Evolutionary conservation across 2,329 filamentous ascomycete genomes (phyloP).

Genomic region (Colletotrichum chlorophyti): DNA sequence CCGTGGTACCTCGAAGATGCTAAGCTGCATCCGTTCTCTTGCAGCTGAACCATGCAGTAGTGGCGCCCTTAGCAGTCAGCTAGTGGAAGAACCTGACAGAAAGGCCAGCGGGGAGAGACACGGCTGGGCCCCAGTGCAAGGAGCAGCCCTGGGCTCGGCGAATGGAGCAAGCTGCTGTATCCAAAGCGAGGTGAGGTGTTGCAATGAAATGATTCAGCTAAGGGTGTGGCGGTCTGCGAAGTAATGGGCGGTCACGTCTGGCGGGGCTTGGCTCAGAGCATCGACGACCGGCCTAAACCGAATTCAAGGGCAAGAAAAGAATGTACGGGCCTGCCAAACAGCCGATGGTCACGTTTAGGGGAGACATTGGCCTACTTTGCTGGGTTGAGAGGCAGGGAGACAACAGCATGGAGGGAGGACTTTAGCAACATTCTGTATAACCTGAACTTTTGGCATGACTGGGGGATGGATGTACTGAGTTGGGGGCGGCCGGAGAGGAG

Average conservation of each 20-base stretch:
- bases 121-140: constrained; percentile 10
- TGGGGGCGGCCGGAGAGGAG: too few species aligned
- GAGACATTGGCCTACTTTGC: not conserved
- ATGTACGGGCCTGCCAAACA: not conserved
- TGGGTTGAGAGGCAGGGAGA: not conserved
- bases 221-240: constrained; percentile 24
- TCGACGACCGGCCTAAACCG: constrained; percentile 2
- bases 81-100: constrained; percentile 21
- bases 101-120: constrained; percentile 19
- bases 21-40: constrained; percentile 25
- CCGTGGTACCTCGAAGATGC: constrained; percentile 7
- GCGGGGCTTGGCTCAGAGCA: constrained; percentile 5
- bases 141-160: constrained; percentile 5
- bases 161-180: constrained; percentile 5
- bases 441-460: too few species aligned
- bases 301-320: not conserved
- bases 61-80: constrained; percentile 17
- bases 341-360: constrained; percentile 5
- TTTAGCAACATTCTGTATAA: too few species aligned
- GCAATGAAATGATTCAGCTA: constrained; percentile 23
- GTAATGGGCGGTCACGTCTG: constrained; percentile 6
- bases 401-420: not conserved
- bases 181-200: not conserved
- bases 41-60: constrained; percentile 26
- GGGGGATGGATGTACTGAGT: too few species aligned